Conservation (phyloP, 495 filamentous ascomycete species). For the Daldinia bambusicola region DNA sequence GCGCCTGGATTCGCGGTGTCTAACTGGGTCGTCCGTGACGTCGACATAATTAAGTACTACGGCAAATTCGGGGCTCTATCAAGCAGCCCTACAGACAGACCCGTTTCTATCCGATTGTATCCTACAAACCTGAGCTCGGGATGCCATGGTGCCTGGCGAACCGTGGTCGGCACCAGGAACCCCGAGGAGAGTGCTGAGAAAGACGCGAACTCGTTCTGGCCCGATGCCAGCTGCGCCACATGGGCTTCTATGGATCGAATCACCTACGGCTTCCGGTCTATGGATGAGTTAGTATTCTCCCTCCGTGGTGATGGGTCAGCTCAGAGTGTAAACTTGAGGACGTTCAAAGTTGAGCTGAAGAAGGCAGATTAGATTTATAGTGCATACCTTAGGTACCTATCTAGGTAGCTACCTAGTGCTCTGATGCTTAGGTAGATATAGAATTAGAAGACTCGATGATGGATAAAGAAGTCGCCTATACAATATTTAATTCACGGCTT, state of each 20-base stretch:
- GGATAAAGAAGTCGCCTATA: too few species aligned
- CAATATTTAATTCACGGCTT: too few species aligned
- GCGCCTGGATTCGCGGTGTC: conserved; percentile 55
- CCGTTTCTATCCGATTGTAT: conserved; percentile 44
- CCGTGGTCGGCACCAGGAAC: conserved; percentile 42
- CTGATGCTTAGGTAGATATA: too few species aligned
- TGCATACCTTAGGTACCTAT: too few species aligned
- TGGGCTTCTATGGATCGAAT: conserved; percentile 51
- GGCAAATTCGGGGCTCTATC: conserved; percentile 40
- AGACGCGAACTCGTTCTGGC: conserved; percentile 42
- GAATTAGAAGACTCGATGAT: too few species aligned
- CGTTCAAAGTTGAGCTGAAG: conserved; percentile 29
- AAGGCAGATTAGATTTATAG: conserved; percentile 2
- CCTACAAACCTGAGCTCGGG: conserved; percentile 43
- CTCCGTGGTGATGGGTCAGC: conserved; percentile 14
- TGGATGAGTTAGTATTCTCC: conserved; percentile 45
- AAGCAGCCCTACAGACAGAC: conserved; percentile 25
- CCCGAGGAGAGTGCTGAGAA: conserved; percentile 39
- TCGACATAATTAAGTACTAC: conserved; percentile 53
- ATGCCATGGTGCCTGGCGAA: conserved; percentile 46
- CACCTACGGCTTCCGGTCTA: conserved; percentile 47
- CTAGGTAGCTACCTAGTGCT: too few species aligned
- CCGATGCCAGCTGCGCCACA: conserved; percentile 45
- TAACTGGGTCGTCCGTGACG: conserved; percentile 54
- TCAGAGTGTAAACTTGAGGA: conserved; percentile 24